Conservation (phyloP, 208 protist species). For the Acanthamoeba royreba region DNA sequence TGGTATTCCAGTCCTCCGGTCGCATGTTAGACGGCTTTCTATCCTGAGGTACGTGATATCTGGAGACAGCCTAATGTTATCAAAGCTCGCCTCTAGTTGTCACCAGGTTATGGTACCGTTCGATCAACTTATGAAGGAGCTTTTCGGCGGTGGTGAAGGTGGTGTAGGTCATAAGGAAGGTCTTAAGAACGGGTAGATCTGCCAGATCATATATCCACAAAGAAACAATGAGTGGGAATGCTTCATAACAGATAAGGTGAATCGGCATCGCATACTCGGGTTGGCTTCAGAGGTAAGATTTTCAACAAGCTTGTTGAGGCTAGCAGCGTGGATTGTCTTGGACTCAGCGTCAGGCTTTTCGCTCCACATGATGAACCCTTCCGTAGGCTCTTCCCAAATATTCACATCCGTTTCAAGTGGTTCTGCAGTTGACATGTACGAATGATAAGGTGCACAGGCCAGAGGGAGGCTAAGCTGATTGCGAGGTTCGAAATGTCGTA, state of each 20-base stretch:
- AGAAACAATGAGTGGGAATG: no score
- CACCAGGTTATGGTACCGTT: no score
- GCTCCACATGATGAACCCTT: not conserved
- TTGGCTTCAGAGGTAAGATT: not conserved
- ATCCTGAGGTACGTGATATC: not conserved
- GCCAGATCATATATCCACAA: no score
- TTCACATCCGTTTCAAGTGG: not conserved
- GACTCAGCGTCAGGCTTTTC: slow-evolving; percentile 3
- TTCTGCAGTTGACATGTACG: no score
- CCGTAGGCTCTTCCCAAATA: slow-evolving; percentile 50
- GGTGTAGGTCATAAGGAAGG: slow-evolving; percentile 51
- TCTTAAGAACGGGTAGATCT: slow-evolving; percentile 46
- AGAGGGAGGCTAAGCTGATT: no score
- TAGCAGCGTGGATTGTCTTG: not conserved
- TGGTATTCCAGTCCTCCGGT: not conserved
- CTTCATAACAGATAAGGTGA: not conserved
- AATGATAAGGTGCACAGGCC: no score
- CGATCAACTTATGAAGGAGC: slow-evolving; percentile 39
- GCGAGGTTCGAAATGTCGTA: no score
- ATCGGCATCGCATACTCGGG: not conserved
- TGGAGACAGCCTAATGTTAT: no score
- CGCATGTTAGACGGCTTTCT: not conserved
- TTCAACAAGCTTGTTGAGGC: slow-evolving; percentile 38
- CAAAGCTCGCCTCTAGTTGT: no score
- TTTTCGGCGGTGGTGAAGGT: slow-evolving; percentile 52